Evolutionary conservation across 352 stramenopile species (phyloP).

Genomic region (Phytophthora vignae): DNA sequence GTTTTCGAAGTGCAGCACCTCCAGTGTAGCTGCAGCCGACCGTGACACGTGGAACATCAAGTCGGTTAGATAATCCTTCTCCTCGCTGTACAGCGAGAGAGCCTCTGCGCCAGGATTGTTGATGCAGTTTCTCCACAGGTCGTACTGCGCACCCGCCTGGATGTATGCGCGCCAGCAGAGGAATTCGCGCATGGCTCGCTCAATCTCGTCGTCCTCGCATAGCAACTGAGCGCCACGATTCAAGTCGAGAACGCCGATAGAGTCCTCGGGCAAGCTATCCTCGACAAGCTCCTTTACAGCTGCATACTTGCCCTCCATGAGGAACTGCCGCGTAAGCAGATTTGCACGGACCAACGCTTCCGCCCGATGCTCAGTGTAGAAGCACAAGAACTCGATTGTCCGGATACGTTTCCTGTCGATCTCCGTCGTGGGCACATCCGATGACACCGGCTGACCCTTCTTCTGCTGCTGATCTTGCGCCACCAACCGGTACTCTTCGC

Average conservation of each 20-base stretch:
- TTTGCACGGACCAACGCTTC: slow-evolving; percentile 71
- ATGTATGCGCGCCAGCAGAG: slow-evolving; percentile 83
- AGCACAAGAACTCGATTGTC: slow-evolving; percentile 77
- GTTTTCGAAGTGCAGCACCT: slow-evolving; percentile 83
- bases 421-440: slow-evolving; percentile 39
- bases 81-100: slow-evolving; percentile 68
- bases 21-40: slow-evolving; percentile 57
- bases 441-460: slow-evolving; percentile 26
- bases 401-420: slow-evolving; percentile 73
- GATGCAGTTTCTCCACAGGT: slow-evolving; percentile 76
- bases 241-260: slow-evolving; percentile 66
- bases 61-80: slow-evolving; percentile 78
- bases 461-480: slow-evolving; percentile 41
- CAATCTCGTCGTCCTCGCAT: slow-evolving; percentile 55
- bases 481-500: slow-evolving; percentile 39
- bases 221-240: slow-evolving; percentile 57
- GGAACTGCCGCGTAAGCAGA: slow-evolving; percentile 72
- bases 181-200: slow-evolving; percentile 63
- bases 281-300: slow-evolving; percentile 68
- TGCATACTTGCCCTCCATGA: slow-evolving; percentile 74
- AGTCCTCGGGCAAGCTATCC: slow-evolving; percentile 72
- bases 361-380: slow-evolving; percentile 72
- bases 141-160: slow-evolving; percentile 66
- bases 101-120: slow-evolving; percentile 31
- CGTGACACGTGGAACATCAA: slow-evolving; percentile 81